Conservation (phyloP, 257 asterid species). For the Gardenia jasminoides region DNA sequence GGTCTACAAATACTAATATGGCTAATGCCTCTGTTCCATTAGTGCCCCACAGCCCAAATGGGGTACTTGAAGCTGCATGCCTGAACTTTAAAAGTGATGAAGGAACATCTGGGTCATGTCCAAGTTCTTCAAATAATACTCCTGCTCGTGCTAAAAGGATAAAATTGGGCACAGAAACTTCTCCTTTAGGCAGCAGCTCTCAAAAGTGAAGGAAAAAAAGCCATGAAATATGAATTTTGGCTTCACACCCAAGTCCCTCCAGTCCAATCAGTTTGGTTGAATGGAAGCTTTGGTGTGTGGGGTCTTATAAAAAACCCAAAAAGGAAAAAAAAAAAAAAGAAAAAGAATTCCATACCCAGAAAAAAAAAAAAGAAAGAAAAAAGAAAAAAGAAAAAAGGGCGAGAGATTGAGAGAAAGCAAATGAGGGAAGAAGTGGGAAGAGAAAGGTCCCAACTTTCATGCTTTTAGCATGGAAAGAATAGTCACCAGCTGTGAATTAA, state of each 20-base stretch:
- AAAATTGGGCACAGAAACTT: constrained; percentile 37
- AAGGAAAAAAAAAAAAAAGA: constrained; percentile 1
- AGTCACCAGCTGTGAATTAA: constrained; percentile 36
- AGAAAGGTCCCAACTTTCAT: constrained; percentile 9
- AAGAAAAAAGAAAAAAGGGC: not conserved
- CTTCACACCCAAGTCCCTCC: not conserved
- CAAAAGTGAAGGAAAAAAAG: constrained; percentile 8
- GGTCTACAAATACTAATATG: constrained; percentile 17
- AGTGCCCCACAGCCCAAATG: constrained; percentile 56
- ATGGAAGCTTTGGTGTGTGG: constrained; percentile 28
- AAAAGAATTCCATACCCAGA: constrained; percentile 7
- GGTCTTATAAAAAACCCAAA: constrained; percentile 13
- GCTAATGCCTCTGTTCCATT: constrained; percentile 18
- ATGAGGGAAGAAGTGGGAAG: not conserved
- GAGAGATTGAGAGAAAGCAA: not conserved
- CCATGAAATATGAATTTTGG: constrained; percentile 26
- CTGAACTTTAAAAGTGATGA: constrained; percentile 61
- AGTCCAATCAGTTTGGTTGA: constrained; percentile 24
- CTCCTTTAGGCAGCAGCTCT: constrained; percentile 4
- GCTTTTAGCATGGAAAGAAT: constrained; percentile 41
- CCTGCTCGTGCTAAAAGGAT: constrained; percentile 52
- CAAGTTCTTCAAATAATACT: constrained; percentile 35
- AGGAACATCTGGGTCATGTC: constrained; percentile 44
- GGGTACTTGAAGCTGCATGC: constrained; percentile 63
- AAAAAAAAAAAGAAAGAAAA: not conserved